A percentile compares a stretch with the other conserved stretches of the same genome.
phyloP scores from a whole-genome alignment of 208 protist genomes.

The Strigomonas culicis region DNA sequence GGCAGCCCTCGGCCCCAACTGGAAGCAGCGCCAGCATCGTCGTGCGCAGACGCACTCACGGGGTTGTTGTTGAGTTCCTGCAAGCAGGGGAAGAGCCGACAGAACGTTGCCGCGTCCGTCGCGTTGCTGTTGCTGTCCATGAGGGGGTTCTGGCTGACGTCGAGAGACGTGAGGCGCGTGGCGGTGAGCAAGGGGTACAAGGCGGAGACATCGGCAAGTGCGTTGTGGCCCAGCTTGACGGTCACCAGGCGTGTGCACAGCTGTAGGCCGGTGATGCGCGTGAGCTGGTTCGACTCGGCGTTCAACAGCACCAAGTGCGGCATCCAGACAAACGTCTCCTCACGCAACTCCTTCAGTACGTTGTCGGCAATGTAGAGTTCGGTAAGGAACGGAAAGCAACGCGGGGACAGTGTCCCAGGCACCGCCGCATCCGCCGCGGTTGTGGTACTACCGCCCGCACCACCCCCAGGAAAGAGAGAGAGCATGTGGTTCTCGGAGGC shows the following conservation, averaged over 20 bases:
- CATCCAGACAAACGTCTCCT: conserved; percentile 39
- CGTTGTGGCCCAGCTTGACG: conserved; percentile 62
- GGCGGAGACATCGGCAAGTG: conserved; percentile 23
- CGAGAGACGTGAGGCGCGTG: conserved; percentile 31
- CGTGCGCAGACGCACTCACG: background rate
- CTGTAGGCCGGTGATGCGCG: conserved; percentile 43
- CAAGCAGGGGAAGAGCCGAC: conserved; percentile 18
- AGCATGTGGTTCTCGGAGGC: conserved; percentile 55
- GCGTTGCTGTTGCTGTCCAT: background rate
- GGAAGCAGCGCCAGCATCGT: too few species aligned
- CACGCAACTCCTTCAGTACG: conserved; percentile 28
- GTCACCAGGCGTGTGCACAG: conserved; percentile 53
- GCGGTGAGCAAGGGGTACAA: conserved; percentile 49
- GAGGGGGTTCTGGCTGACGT: conserved; percentile 65
- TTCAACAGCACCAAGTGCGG: conserved; percentile 72
- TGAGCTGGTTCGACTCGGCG: conserved; percentile 66
- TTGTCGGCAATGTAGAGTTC: conserved; percentile 79
- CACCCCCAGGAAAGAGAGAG: conserved; percentile 13
- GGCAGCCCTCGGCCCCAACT: too few species aligned
- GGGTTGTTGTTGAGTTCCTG: conserved; percentile 36
- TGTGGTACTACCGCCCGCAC: background rate
- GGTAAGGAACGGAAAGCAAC: conserved; percentile 40
- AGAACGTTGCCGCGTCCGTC: background rate
- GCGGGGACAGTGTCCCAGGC: background rate
- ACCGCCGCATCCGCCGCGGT: too few species aligned